phyloP scores from a whole-genome alignment of 2,329 filamentous ascomycete species.

The Arachnopeziza araneosa region DNA sequence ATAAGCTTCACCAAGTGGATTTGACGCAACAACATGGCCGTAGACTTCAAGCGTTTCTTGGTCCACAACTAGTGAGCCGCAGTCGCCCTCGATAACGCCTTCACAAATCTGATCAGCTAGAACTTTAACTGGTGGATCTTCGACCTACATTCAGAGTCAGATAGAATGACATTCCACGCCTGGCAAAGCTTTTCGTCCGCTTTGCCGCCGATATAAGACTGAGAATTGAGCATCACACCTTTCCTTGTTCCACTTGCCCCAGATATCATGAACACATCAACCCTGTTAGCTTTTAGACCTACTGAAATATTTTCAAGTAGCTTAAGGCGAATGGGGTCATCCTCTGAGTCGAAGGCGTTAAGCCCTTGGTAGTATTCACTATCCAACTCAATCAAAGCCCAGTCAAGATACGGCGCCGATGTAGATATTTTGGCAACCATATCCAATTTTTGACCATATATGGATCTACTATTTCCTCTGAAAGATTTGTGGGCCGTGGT shows the following conservation, averaged over 20 bases:
- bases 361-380: conserved; percentile 7
- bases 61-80: conserved; percentile 9
- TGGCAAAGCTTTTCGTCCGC: conserved; percentile 1
- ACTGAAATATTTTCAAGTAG: not conserved
- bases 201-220: conserved; percentile 4
- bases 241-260: conserved; percentile 4
- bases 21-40: conserved; percentile 12
- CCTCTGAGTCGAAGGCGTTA: conserved; percentile 5
- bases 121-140: not conserved
- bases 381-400: conserved; percentile 11
- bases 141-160: not conserved
- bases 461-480: not conserved
- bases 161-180: conserved; percentile 1
- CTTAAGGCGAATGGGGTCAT: conserved; percentile 1
- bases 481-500: not conserved
- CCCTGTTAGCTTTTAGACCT: not conserved
- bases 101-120: not conserved
- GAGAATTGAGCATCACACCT: conserved; percentile 2
- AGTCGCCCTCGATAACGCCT: conserved; percentile 3
- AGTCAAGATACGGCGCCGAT: conserved; percentile 7
- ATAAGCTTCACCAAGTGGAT: conserved; percentile 11
- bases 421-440: not conserved
- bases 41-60: conserved; percentile 8
- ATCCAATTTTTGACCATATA: not conserved
- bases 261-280: conserved; percentile 7